A percentile compares a stretch with the other conserved stretches of the same genome.
phyloP scores from a whole-genome alignment of 805 yeast genomes.

The Candida gorgasii region DNA sequence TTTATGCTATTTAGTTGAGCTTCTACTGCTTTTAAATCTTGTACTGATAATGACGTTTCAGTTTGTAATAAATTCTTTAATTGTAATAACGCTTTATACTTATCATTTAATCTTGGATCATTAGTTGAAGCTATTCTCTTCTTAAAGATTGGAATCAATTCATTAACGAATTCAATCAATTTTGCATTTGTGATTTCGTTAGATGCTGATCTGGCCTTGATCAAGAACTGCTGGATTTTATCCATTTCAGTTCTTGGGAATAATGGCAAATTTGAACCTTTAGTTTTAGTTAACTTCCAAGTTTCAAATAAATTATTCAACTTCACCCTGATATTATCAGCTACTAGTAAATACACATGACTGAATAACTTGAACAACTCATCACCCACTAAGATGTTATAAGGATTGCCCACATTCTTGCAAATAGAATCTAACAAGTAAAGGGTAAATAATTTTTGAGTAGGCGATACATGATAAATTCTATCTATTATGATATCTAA shows the following conservation, averaged over 20 bases:
- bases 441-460: conserved; percentile 78
- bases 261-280: conserved; percentile 61
- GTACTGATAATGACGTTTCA: conserved; percentile 24
- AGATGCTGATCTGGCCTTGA: conserved; percentile 18
- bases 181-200: conserved; percentile 20
- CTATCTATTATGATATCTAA: conserved; percentile 73
- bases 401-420: conserved; percentile 88
- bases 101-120: conserved; percentile 44
- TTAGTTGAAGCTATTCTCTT: conserved; percentile 38
- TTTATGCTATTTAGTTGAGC: conserved; percentile 38
- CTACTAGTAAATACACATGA: conserved; percentile 75
- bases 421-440: conserved; percentile 89
- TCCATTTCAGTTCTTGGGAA: conserved; percentile 71
- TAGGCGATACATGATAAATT: conserved; percentile 74
- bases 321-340: conserved; percentile 66
- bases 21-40: conserved; percentile 40
- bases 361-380: conserved; percentile 70
- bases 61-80: conserved; percentile 41
- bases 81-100: conserved; percentile 47
- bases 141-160: conserved; percentile 44
- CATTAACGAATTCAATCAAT: conserved; percentile 36
- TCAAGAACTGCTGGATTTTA: conserved; percentile 71
- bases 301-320: conserved; percentile 79
- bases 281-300: conserved; percentile 73
- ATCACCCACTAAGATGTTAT: conserved; percentile 73